Evolutionary conservation across 371 early-diverging fungal species (phyloP), one percentile per base, ranked within the genome.

Genomic region (Lichtheimia ramosa): DNA sequence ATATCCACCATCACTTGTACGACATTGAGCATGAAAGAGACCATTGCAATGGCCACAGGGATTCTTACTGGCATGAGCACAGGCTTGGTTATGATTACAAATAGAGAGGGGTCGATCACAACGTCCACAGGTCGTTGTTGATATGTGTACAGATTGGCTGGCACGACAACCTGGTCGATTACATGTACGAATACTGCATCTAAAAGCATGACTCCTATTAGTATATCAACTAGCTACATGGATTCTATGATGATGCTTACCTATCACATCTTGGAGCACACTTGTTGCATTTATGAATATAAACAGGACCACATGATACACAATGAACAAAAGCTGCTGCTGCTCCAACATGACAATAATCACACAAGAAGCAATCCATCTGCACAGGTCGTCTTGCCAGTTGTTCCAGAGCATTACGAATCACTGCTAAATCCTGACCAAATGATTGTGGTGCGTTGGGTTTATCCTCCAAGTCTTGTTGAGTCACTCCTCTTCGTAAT

Each of bases 201-300:
- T 64, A 63, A 10, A 51, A n/a, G n/a, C 20, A 25, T 23, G 16
- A 6, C n/a, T n/a, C n/a, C 51, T 8, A 18, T 23, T 6, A 14
- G 15, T 43, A 18, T n/a, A 4, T 5, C n/a, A n/a, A n/a, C n/a
- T n/a, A n/a, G n/a, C n/a, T n/a, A n/a, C n/a, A n/a, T n/a, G n/a
- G n/a, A n/a, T n/a, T n/a, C 8, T 12, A n/a, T n/a, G 12, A 15
- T 52, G 16, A 8, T 16, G 12, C 52, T 53, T 54, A 62, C 58
- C 61, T 60, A 46, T 64, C 69, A 18, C 69, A 69, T n/a, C 43
- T 43, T 25, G 69, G 69, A 8, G 69, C 64, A 52, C 69, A 69
- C 7, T 25, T 20, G 2, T 34, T 41, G 51, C 69, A 69, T 48
- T 59, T 64, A 10, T 59, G 56, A 7, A 64, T 34, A 1, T 56